A percentile compares a stretch with the other conserved stretches of the same genome.
Evolutionary conservation across 192 early-diverging fungal species (phyloP).

Genomic region (Gonapodya prolifera): DNA sequence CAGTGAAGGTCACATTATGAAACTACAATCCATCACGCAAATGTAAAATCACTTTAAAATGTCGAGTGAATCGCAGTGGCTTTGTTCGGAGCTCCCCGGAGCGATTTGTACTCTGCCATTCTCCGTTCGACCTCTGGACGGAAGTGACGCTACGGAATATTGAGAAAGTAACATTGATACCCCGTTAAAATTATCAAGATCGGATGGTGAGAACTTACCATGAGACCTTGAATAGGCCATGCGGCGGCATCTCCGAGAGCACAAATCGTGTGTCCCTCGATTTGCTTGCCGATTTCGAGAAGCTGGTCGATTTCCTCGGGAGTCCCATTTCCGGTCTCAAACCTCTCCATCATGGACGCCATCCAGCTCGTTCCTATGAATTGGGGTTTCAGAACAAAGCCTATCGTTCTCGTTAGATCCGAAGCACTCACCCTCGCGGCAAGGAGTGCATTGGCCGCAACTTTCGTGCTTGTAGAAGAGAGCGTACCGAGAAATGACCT

Average conservation of each 20-base stretch:
- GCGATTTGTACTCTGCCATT: neutral
- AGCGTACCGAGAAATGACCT: constrained; percentile 80
- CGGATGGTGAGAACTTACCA: constrained; percentile 26
- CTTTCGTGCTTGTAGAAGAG: constrained; percentile 96
- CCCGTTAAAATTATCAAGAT: too few species aligned
- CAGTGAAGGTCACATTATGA: too few species aligned
- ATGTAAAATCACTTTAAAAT: neutral
- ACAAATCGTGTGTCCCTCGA: constrained; percentile 99
- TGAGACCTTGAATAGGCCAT: constrained; percentile 93
- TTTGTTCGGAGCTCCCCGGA: neutral
- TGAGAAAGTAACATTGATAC: neutral
- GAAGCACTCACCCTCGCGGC: constrained; percentile 62
- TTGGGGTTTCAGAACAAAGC: neutral
- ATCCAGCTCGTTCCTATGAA: constrained; percentile 62
- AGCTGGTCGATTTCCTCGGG: constrained; percentile 91
- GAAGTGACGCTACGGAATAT: neutral
- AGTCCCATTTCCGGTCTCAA: constrained; percentile 74
- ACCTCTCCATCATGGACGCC: constrained; percentile 89
- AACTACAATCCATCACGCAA: too few species aligned
- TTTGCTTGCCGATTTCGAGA: constrained; percentile 85
- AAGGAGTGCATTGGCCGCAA: constrained; percentile 99
- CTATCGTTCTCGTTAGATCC: neutral
- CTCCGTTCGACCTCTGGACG: neutral
- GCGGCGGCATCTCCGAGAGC: constrained; percentile 97
- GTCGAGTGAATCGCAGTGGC: neutral